A percentile compares a stretch with the other conserved stretches of the same genome.
phyloP scores from a whole-genome alignment of 2,329 filamentous ascomycete genomes.

The Penicillium sclerotiorum region DNA sequence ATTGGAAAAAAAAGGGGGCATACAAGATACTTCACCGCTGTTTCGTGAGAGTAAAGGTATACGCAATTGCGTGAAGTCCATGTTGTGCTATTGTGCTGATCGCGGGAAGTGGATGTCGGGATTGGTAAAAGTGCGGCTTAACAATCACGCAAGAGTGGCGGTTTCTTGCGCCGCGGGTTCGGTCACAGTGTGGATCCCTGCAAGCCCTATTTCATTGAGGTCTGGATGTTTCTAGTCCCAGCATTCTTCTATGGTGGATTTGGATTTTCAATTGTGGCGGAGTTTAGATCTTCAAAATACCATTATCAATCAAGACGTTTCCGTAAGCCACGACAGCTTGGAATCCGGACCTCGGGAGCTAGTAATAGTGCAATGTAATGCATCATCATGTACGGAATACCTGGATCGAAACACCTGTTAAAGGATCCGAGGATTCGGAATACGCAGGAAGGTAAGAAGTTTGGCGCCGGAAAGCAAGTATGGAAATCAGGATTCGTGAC shows the following conservation, averaged over 20 bases:
- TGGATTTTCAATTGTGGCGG: too few species aligned
- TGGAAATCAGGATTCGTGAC: slow-evolving; percentile 3
- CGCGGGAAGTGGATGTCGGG: slow-evolving; percentile 19
- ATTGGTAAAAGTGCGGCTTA: slow-evolving; percentile 14
- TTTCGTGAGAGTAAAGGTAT: neutral
- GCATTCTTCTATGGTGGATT: neutral
- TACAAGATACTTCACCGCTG: slow-evolving; percentile 17
- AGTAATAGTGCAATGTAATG: too few species aligned
- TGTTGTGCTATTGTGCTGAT: slow-evolving; percentile 1
- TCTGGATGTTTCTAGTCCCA: neutral
- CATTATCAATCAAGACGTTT: too few species aligned
- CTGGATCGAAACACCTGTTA: too few species aligned
- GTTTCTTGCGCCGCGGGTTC: slow-evolving; percentile 17
- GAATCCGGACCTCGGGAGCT: too few species aligned
- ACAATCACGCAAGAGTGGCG: slow-evolving; percentile 34
- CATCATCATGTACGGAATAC: too few species aligned
- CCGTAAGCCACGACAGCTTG: too few species aligned
- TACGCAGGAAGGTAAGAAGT: neutral
- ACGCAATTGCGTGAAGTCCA: neutral
- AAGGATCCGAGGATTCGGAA: too few species aligned
- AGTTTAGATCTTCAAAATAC: too few species aligned
- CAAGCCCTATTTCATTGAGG: neutral
- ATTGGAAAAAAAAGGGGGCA: neutral
- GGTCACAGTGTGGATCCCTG: neutral
- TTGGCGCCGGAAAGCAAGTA: neutral